Base-by-base conservation (phyloP, 2,329 filamentous ascomycete species). In the Botrytis aclada region DNA sequence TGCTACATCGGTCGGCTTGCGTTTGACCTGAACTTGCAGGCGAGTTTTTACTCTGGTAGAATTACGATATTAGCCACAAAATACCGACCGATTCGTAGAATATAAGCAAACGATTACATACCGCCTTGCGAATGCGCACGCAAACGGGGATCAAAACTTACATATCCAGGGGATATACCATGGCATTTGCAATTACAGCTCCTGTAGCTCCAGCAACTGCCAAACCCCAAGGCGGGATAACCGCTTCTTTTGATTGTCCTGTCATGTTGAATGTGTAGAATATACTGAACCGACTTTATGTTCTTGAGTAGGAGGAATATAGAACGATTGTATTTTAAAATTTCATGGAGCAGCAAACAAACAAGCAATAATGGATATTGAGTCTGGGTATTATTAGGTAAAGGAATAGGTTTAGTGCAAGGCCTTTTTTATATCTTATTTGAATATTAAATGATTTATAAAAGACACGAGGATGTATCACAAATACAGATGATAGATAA, bases 111-210 rank as follows among this genome's bases (percentile, higher is more conserved):
- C 67, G 20, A 61, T 70, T 45, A 70, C 70, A 71, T 66, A 71
- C 61, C 45, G 45, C 61, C 43, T 66, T 66, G 60, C 37, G 70
- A 66, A 66, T 64, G 70, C 54, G 61, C 37, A 65, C 47, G 61
- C 69, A 64, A 41, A 56, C 45, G 20, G 29, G 45, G 60, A 66
- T 56, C 62, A 56, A 54, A 58, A 84, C 92, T 85, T 86, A 97
- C 95, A 99, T 95, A 83, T 99, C 96, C 74, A 99, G 87, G 64
- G 96, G 96, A 83, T 99, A 99, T 73, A 98, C 95, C 75, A 98
- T 85, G 62, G 95, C 93, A 85, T 99, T 99, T 73, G 96, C 96
- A 74, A 99, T 87, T 54, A 98, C 94, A 64, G 96, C 96, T 75
- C 96, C 96, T 32, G 93, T 93, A 70, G 96, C 94, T 79, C 96